Base-by-base conservation (phyloP, 1,284 basidiomycete species). In the Porogramme epimiltina region DNA sequence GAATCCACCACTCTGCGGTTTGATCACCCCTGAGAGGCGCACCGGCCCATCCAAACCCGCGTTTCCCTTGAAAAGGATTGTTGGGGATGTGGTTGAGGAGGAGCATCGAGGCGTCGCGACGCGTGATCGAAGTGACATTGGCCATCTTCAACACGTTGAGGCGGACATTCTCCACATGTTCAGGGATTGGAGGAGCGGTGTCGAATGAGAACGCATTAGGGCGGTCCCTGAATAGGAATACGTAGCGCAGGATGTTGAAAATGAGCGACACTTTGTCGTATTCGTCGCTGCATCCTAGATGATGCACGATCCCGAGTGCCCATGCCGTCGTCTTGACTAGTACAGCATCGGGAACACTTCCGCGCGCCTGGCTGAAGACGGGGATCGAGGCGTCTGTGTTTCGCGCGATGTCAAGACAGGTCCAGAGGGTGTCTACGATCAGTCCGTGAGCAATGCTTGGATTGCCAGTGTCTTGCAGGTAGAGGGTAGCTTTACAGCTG, bases 101-200 rank as follows among this genome's bases (percentile, higher is more conserved):
- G 11, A 58, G 36, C 3, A 58, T 39, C n/a, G 56, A 58, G 31
- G 39, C 55, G 31, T 58, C 56, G 20, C 43, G 28, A 19, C 56
- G 53, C 8, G 28, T 36, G 36, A 58, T 36, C 11, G 56, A 53
- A 26, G 55, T 36, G 18, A 55, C 31, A 36, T 58, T 58, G n/a
- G 43, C 48, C 56, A 58, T 55, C 49, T 53, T 58, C 25, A 58
- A 38, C 22, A 58, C 56, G 26, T 58, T 58, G 15, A 52, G 28
- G 11, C 36, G 22, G 2, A 58, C 19, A 13, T 31, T 31, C 13
- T 13, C 13, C 28, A 6, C 28, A 31, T 6, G 8, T 31, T 31
- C 28, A 6, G 28, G 6, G 28, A 31, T n/a, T n/a, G n/a, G n/a
- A n/a, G n/a, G 28, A 31, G 28, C 8, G 0, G 26, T 18, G 16